phyloP scores from a whole-genome alignment of 495 filamentous ascomycete species.

The Darksidea phi region DNA sequence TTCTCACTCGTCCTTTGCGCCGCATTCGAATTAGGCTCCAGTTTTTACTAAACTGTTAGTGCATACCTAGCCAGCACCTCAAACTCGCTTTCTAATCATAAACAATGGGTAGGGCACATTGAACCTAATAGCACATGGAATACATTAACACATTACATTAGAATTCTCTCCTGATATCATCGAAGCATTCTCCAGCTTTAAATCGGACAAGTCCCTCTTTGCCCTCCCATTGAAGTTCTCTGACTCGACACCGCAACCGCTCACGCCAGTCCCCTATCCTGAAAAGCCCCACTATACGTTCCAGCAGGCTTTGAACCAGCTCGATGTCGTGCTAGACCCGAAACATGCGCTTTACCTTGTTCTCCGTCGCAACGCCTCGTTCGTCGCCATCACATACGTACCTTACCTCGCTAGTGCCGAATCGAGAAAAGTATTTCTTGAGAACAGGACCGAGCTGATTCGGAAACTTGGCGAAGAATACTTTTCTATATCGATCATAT shows the following conservation, averaged over 20 bases:
- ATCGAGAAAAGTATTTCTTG: constrained; percentile 3
- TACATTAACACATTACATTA: not conserved
- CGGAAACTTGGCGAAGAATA: not conserved
- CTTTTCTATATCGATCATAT: constrained; percentile 11
- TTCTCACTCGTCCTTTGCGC: too few relatives aligned
- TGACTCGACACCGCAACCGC: not conserved
- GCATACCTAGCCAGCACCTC: too few relatives aligned
- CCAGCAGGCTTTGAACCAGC: not conserved
- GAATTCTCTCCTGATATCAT: not conserved
- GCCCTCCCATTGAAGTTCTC: constrained; percentile 5
- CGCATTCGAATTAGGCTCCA: too few relatives aligned
- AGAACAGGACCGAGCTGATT: not conserved
- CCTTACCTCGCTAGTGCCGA: constrained; percentile 10
- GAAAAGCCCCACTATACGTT: not conserved
- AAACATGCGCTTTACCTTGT: constrained; percentile 16
- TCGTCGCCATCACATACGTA: constrained; percentile 19
- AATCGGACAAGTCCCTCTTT: not conserved
- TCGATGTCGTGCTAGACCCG: constrained; percentile 1
- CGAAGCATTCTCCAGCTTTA: constrained; percentile 7
- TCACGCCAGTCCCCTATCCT: not conserved
- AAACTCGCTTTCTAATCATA: too few relatives aligned
- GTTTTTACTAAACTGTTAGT: too few relatives aligned
- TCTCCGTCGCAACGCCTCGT: not conserved
- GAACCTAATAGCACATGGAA: too few relatives aligned
- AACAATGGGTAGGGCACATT: too few relatives aligned